Percentiles rank a stretch among this genome's conserved stretches.
Evolutionary conservation across 495 filamentous ascomycete species (phyloP).

Genomic region (Entonaema liquescens): DNA sequence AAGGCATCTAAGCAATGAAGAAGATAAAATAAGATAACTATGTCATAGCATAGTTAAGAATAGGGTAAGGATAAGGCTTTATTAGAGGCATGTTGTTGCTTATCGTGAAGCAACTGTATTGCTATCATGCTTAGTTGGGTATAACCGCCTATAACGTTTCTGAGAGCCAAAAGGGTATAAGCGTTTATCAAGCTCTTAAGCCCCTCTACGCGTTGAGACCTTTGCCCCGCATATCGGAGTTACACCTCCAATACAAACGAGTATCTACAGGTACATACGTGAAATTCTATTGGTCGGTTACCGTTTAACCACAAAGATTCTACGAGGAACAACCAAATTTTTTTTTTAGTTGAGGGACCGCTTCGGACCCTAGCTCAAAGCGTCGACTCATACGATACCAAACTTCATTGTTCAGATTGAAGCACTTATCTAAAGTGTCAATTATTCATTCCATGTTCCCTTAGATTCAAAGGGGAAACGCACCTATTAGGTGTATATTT

Average conservation of each 20-base stretch:
- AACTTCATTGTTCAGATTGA: constrained; percentile 34
- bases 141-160: neutral
- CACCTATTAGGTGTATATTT: neutral
- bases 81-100: neutral
- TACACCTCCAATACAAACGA: neutral
- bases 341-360: constrained; percentile 19
- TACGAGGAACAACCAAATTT: constrained; percentile 23
- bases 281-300: constrained; percentile 29
- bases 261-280: neutral
- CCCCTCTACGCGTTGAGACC: constrained; percentile 30
- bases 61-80: neutral
- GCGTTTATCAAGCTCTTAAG: constrained; percentile 22
- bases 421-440: constrained; percentile 9
- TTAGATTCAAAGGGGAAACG: neutral
- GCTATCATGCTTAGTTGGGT: neutral
- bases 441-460: constrained; percentile 25
- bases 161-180: neutral
- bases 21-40: neutral
- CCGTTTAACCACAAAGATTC: constrained; percentile 23
- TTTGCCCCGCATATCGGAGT: constrained; percentile 37
- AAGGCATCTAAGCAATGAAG: neutral
- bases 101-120: neutral
- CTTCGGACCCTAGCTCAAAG: constrained; percentile 40
- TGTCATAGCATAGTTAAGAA: neutral
- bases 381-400: constrained; percentile 28